Conservation (phyloP, 2,329 filamentous ascomycete genomes). For the Westerdykella ornata region DNA sequence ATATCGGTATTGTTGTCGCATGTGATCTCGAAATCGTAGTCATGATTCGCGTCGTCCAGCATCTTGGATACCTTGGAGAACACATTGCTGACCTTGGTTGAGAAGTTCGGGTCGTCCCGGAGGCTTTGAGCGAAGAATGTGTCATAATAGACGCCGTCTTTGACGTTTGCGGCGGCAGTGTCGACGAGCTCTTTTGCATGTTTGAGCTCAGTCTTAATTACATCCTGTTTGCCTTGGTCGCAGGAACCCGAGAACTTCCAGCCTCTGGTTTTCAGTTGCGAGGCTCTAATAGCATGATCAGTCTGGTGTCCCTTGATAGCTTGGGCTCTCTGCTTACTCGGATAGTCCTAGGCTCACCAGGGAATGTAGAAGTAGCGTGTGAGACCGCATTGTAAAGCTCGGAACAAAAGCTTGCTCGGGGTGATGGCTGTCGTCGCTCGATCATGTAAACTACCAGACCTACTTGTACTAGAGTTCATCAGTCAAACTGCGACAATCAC, state of each 20-base stretch:
- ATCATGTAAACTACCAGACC: no score
- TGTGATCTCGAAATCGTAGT: slow-evolving; percentile 3
- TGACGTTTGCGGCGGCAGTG: slow-evolving; percentile 1
- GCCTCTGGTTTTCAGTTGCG: not conserved
- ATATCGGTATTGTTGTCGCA: slow-evolving; percentile 1
- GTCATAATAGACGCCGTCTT: slow-evolving; percentile 3
- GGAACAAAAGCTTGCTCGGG: not conserved
- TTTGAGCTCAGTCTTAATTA: not conserved
- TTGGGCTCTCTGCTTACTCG: not conserved
- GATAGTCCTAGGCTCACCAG: not conserved
- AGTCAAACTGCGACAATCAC: no score
- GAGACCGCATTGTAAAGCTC: not conserved
- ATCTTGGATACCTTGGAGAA: slow-evolving; percentile 3
- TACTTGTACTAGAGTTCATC: no score
- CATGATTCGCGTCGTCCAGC: not conserved
- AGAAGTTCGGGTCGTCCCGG: slow-evolving; percentile 1
- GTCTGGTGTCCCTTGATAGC: not conserved
- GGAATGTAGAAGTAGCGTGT: not conserved
- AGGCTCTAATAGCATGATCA: not conserved
- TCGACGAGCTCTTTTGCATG: slow-evolving; percentile 1
- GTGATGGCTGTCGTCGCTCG: no score
- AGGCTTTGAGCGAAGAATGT: slow-evolving; percentile 3
- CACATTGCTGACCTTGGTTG: not conserved
- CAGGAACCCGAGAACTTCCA: no score
- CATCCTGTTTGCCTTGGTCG: not conserved